Percentiles rank a stretch among this genome's conserved stretches.
These are phyloP conservation scores for Saksenaea oblongispora DNA, from an alignment of 371 early-diverging fungal genomes.

Conservation along the genomic window DNA sequence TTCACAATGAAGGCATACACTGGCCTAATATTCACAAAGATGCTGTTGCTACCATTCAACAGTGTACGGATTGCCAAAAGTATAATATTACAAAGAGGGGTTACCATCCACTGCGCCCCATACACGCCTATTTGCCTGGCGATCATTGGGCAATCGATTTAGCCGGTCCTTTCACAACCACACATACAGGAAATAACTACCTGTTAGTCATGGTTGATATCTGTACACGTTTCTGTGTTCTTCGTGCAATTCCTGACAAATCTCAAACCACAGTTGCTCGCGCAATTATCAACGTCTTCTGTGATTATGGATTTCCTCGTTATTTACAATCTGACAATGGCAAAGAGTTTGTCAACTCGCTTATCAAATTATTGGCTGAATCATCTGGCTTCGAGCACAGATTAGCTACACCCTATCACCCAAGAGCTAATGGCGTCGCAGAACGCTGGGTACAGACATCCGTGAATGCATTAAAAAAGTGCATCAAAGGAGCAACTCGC, in stretches of 20 bases:
- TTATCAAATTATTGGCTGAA: conserved; percentile 3
- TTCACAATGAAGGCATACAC: conserved; percentile 11
- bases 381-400: conserved; percentile 19
- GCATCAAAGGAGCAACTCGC: neutral
- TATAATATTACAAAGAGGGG: conserved; percentile 11
- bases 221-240: conserved; percentile 17
- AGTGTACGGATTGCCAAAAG: conserved; percentile 17
- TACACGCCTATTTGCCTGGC: conserved; percentile 17
- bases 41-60: conserved; percentile 8
- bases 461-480: conserved; percentile 12
- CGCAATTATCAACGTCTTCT: conserved; percentile 15
- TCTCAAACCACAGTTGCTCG: conserved; percentile 9
- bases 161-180: conserved; percentile 21
- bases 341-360: conserved; percentile 18
- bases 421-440: too few species aligned
- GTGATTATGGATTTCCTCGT: conserved; percentile 21
- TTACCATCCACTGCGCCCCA: conserved; percentile 20
- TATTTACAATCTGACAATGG: conserved; percentile 27
- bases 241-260: conserved; percentile 23
- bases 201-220: conserved; percentile 26
- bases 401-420: conserved; percentile 21
- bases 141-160: conserved; percentile 29
- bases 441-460: conserved; percentile 22
- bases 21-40: conserved; percentile 25
- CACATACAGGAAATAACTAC: conserved; percentile 11